Evolutionary conservation across 805 yeast species (phyloP), one percentile per base, ranked within the genome.

Genomic region (Pichia thaimueangensis): DNA sequence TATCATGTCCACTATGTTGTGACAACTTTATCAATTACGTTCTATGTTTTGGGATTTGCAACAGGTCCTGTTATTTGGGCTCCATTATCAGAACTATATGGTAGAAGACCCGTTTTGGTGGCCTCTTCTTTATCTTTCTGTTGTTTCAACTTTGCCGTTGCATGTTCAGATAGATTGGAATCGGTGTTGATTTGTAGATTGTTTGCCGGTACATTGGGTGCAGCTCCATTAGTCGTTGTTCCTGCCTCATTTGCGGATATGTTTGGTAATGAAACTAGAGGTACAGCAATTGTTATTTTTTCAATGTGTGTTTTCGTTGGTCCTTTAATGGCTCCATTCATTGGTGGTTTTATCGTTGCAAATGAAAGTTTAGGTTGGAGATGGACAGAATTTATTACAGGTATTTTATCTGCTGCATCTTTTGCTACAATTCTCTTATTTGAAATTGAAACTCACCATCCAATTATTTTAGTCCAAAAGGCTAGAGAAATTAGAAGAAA

Each of bases 1-100:
- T 89, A 62, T 61, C 74, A 74, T 45, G 78, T 89, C 37, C 81
- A 84, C 32, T 48, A 55, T 6, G 83, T 78, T 10, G 89, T 80
- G n/a, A 82, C 83, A 12, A 73, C 85, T 19, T 69, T 91, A 36
- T 84, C 86, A 43, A 73, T 87, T 9, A 79, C 96, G 0, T 68
- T 88, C 21, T 89, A 77, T 54, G 96, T 89, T n/a, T 62, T 87
- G 32, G 97, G 97, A 10, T 91, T 88, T 63, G 97, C 96, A 1
- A 73, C 86, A 1, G 96, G 97, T 16, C 97, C 97, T 4, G 69
- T 89, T 39, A 55, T 86, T 29, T 89, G 93, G 87, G 96, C 93
- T 21, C 96, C 95, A 5, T 59, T 84, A 29, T 81, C 91, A n/a
- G 95, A 84, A 59, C 55, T 82, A 29, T 80, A 71, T 51, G 93